Conservation (phyloP, 495 filamentous ascomycete genomes). For the Tuber calosporum region DNA sequence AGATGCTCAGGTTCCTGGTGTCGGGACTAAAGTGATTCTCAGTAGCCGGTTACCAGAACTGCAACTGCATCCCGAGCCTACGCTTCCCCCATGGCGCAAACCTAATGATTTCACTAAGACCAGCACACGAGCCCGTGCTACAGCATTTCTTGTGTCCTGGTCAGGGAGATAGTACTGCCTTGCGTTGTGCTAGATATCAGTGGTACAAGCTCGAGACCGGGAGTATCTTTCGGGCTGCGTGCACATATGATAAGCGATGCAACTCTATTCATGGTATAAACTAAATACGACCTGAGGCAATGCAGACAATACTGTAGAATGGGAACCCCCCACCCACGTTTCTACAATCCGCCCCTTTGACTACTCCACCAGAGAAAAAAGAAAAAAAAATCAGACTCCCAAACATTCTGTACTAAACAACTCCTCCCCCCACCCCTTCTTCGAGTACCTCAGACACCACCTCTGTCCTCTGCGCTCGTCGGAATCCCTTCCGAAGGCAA, state of each 20-base stretch:
- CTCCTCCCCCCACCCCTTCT: slow-evolving; percentile 34
- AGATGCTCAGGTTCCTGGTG: too few species aligned
- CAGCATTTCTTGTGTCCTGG: too few species aligned
- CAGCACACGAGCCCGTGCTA: too few species aligned
- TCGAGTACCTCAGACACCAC: slow-evolving; percentile 41
- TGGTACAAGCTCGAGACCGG: not conserved
- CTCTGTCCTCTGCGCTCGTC: slow-evolving; percentile 4
- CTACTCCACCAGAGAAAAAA: not conserved
- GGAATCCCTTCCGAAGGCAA: slow-evolving; percentile 27
- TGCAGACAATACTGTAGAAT: not conserved
- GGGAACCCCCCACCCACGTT: not conserved
- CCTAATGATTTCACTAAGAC: not conserved
- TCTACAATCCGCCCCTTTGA: not conserved
- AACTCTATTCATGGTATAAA: not conserved
- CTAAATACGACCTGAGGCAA: not conserved
- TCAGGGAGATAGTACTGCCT: too few species aligned
- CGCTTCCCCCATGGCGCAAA: not conserved
- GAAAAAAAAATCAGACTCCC: slow-evolving; percentile 26
- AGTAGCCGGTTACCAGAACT: not conserved
- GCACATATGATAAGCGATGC: not conserved
- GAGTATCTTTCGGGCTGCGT: not conserved
- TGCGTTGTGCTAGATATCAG: not conserved
- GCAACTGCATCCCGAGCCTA: not conserved
- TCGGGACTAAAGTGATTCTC: not conserved
- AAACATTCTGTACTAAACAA: slow-evolving; percentile 36